These are phyloP conservation scores for Rhazya stricta DNA, from an alignment of 257 asterid genomes.

Conservation along the genomic window DNA sequence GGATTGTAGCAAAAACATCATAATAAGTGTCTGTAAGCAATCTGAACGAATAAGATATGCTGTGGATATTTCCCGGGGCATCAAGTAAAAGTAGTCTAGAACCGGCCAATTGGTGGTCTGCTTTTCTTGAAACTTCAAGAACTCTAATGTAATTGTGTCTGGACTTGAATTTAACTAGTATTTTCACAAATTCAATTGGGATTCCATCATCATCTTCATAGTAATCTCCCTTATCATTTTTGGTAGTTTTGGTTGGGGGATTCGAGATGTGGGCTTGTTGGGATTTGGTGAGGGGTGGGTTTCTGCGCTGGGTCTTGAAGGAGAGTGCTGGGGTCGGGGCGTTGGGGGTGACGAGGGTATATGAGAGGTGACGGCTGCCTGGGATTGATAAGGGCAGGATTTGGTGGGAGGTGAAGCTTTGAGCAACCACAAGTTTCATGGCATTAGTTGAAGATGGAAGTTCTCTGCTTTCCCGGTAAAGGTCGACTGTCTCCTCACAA, in stretches of 20 bases:
- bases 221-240: not conserved
- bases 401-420: constrained; percentile 20
- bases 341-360: constrained; percentile 11
- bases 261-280: constrained; percentile 20
- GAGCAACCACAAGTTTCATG: constrained; percentile 27
- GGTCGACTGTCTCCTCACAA: no score
- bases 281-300: constrained; percentile 22
- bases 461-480: not conserved
- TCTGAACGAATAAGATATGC: constrained; percentile 66
- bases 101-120: constrained; percentile 86
- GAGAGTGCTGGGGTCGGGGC: constrained; percentile 11
- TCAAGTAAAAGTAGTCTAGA: constrained; percentile 80
- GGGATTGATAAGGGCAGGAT: constrained; percentile 5
- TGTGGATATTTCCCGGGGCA: constrained; percentile 92
- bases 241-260: constrained; percentile 22
- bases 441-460: not conserved
- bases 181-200: constrained; percentile 71
- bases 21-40: constrained; percentile 63
- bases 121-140: constrained; percentile 69
- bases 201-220: constrained; percentile 48
- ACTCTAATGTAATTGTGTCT: constrained; percentile 77
- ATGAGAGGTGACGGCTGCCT: constrained; percentile 9
- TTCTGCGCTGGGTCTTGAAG: constrained; percentile 16
- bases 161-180: constrained; percentile 75
- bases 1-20: constrained; percentile 82